Evolutionary conservation across 805 yeast species (phyloP), one percentile per base, ranked within the genome.

Genomic region (Yarrowia deformans): DNA sequence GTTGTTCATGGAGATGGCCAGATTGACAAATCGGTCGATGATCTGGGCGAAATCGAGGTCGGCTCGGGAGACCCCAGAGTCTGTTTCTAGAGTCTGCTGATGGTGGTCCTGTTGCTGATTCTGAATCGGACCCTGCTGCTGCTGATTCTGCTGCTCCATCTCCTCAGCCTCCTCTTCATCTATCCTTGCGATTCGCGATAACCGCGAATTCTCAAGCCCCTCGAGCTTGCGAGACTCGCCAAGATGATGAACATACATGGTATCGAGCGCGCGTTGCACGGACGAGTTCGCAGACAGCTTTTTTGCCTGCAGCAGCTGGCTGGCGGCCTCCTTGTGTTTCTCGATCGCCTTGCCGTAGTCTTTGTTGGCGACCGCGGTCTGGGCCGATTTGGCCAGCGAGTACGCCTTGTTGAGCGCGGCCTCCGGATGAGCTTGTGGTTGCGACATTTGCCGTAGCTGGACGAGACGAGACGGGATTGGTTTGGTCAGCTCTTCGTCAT

Each of bases 351-450:
- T 48, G 29, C 56, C 56, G n/a, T 37, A 63, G n/a, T 63, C 68
- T 14, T 35, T 29, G 29, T 63, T 48, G 16, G 56, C 55, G 3
- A 49, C 56, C 10, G 68, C 68, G 6, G 45, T 37, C 7, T 46
- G 48, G 0, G 68, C 68, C 35, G 68, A 35, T 23, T 63, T 63
- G 16, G 68, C 68, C n/a, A 49, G 39, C 16, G 66, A 60, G 14
- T 60, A 60, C 32, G 66, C 66, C 52, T 60, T 60, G 66, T 60
- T 60, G 43, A 60, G 66, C 4, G 66, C 66, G 6, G 66, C 66
- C 34, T 60, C 66, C 8, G 66, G 66, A 32, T 60, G 66, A 4
- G 29, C 29, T 23, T 23, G 29, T 23, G 4, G 29, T 23, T 23
- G 29, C 29, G 29, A 23, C 29, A 23, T 23, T 23, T 23, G 29